Base-by-base conservation (phyloP, 192 early-diverging fungal species). In the Entomortierella beljakovae region DNA sequence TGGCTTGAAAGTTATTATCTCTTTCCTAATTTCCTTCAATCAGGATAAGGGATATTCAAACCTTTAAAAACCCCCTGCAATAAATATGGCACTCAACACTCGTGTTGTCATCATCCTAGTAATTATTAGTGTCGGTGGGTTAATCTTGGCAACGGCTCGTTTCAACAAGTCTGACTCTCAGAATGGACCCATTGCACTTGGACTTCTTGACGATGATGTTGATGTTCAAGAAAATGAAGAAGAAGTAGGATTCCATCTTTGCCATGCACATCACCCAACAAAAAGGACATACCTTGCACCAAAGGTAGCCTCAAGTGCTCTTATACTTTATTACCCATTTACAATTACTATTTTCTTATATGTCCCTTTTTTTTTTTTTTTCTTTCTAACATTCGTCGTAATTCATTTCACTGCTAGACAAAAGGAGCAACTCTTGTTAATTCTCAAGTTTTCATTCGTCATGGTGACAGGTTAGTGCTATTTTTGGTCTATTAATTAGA, bases 381-480 rank as follows among this genome's bases (percentile, higher is more conserved):
- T 33, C 6, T 29, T 2, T 20, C 10, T 60, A n/a, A 23, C 18
- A 16, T 13, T 18, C 13, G 46, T 46, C 2, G 0, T n/a, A 31
- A 28, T 6, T 18, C 34, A 46, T 53, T 11, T 15, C 42, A 10
- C 42, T 18, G 15, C 18, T 57, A 79, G 75, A 28, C 64, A 35
- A 35, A 64, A 23, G 62, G 61, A 35, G 42, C 75, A 29, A 60
- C 55, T 1, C 34, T 79, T 0, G 25, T 69, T 16, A 50, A 69
- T 51, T 58, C 68, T 0, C 75, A 79, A 28, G 48, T 79, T 2
- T 79, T 79, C 51, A 52, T 79, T 58, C 75, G 75, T 22, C 75
- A 79, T 65, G 75, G 75, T n/a, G 75, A 79, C 50, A 32, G 75
- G 75, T 79, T 60, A 29, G 35, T 15, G 6, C 51, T 16, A 40